Evolutionary conservation across 441 rosid species (phyloP).

Genomic region (Adansonia gregorii): DNA sequence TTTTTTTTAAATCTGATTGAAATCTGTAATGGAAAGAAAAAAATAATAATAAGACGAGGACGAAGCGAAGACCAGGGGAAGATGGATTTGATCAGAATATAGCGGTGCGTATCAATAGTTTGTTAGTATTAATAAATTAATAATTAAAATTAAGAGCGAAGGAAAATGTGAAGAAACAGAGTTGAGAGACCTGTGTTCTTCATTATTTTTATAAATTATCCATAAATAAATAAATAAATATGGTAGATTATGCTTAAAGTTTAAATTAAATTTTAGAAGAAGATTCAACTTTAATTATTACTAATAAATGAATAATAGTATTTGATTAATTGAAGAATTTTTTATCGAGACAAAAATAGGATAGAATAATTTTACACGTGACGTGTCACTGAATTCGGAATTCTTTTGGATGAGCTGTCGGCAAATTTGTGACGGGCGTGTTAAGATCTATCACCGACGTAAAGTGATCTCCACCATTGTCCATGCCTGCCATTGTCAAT

Average conservation of each 20-base stretch:
- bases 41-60: neutral
- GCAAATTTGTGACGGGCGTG: conserved; percentile 12
- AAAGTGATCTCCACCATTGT: too few relatives aligned
- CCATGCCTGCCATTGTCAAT: neutral
- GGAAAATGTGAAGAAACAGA: neutral
- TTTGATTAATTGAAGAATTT: too few relatives aligned
- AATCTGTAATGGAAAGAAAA: conserved; percentile 18
- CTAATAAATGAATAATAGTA: too few relatives aligned
- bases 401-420: conserved; percentile 18
- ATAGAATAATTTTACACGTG: neutral
- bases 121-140: neutral
- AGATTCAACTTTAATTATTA: too few relatives aligned
- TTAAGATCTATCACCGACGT: too few relatives aligned
- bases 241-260: neutral
- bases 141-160: neutral
- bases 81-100: conserved; percentile 28
- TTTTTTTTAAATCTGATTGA: conserved; percentile 36
- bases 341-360: neutral
- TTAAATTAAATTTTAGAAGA: neutral
- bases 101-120: too few relatives aligned
- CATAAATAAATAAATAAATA: neutral
- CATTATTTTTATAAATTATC: neutral
- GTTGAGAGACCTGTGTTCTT: conserved; percentile 12
- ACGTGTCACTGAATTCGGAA: neutral
- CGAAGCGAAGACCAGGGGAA: conserved; percentile 16